Evolutionary conservation across 352 stramenopile genomes (phyloP).

Genomic region (Globisporangium radiosum): DNA sequence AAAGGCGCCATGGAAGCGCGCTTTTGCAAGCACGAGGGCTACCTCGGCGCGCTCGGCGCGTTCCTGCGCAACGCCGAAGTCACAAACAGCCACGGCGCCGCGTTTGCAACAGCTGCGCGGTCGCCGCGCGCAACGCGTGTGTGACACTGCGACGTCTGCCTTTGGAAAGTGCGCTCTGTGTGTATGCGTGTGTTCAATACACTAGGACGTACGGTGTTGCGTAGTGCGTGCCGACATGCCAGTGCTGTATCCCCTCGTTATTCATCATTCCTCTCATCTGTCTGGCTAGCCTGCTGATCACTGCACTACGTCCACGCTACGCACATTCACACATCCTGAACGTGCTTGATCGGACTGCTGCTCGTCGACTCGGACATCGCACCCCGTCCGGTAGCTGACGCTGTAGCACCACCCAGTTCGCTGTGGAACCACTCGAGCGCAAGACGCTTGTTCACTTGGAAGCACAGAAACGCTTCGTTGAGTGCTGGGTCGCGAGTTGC

Average conservation of each 20-base stretch:
- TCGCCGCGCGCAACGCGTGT: constrained; percentile 5
- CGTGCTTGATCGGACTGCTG: constrained; percentile 47
- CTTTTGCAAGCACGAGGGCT: constrained; percentile 97
- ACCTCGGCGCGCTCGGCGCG: constrained; percentile 96
- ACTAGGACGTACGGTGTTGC: no score
- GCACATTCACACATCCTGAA: constrained; percentile 47
- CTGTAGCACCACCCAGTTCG: no score
- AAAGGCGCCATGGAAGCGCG: constrained; percentile 89
- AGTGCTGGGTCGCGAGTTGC: constrained; percentile 38
- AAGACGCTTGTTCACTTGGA: constrained; percentile 78
- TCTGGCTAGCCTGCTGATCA: neutral
- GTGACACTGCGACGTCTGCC: neutral
- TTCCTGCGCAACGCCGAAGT: constrained; percentile 90
- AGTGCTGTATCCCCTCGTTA: no score
- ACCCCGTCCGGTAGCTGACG: no score
- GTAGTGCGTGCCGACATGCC: no score
- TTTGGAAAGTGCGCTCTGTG: neutral
- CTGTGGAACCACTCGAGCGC: constrained; percentile 72
- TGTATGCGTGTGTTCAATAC: neutral
- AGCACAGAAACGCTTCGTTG: constrained; percentile 70
- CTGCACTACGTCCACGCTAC: neutral
- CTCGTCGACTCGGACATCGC: constrained; percentile 22
- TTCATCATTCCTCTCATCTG: no score
- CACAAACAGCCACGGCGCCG: constrained; percentile 60
- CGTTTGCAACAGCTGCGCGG: constrained; percentile 43